Evolutionary conservation across 352 stramenopile genomes (phyloP).

Genomic region (Phytophthora litchii): DNA sequence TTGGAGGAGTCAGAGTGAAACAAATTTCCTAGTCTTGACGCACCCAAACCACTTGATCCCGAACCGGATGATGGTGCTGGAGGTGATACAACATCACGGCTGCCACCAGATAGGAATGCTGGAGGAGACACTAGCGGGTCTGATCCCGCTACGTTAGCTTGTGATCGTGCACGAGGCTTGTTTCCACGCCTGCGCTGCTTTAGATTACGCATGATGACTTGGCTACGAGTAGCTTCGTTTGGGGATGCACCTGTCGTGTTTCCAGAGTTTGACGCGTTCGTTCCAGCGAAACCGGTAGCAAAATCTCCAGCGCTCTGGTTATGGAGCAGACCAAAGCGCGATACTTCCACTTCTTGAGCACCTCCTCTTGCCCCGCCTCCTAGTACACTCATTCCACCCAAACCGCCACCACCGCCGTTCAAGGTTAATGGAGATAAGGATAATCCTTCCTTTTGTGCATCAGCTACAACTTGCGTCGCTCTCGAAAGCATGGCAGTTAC

Average conservation of each 20-base stretch:
- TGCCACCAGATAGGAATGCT: constrained; percentile 20
- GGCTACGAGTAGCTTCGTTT: constrained; percentile 37
- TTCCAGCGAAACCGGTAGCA: constrained; percentile 3
- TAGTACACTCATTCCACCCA: constrained; percentile 16
- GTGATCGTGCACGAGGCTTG: constrained; percentile 39
- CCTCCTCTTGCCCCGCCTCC: constrained; percentile 15
- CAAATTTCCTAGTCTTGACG: constrained; percentile 45
- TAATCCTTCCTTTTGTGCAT: constrained; percentile 31
- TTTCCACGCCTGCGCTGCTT: constrained; percentile 42
- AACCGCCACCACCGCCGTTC: constrained; percentile 4
- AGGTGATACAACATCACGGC: constrained; percentile 28
- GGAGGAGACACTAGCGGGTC: constrained; percentile 31
- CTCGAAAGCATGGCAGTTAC: constrained; percentile 43
- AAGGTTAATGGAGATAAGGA: constrained; percentile 12
- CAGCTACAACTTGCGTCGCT: constrained; percentile 42
- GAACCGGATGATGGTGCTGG: constrained; percentile 26
- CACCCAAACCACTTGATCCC: constrained; percentile 16
- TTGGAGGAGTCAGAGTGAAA: constrained; percentile 47
- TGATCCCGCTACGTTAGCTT: constrained; percentile 23
- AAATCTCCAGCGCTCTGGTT: constrained; percentile 24
- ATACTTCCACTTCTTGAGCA: constrained; percentile 31
- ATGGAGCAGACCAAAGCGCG: constrained; percentile 32
- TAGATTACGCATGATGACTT: constrained; percentile 50
- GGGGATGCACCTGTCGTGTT: constrained; percentile 20
- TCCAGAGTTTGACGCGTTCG: not conserved